phyloP scores from a whole-genome alignment of 768 basidiomycete genomes.

The Tulasnella sp. region DNA sequence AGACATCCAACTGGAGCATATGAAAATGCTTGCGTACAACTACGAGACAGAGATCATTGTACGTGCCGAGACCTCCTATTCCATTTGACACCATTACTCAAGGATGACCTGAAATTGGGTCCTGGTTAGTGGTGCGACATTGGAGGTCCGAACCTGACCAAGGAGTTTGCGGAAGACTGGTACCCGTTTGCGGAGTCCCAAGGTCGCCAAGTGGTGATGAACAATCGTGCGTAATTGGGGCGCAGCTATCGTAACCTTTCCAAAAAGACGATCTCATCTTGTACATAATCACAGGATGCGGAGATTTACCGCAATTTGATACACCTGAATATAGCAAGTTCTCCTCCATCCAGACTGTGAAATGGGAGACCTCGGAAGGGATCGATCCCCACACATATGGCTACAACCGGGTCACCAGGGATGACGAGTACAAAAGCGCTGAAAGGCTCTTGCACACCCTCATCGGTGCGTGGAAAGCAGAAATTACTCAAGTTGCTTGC shows the following conservation, averaged over 20 bases:
- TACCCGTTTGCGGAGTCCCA: slow-evolving; percentile 20
- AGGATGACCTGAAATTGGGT: slow-evolving; percentile 19
- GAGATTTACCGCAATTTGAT: slow-evolving; percentile 40
- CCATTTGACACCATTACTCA: background rate
- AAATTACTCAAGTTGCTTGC: background rate
- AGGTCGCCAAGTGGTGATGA: slow-evolving; percentile 38
- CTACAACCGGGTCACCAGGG: slow-evolving; percentile 18
- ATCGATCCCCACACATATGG: slow-evolving; percentile 25
- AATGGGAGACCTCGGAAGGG: slow-evolving; percentile 51
- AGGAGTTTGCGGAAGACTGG: slow-evolving; percentile 18
- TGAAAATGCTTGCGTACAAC: slow-evolving; percentile 36
- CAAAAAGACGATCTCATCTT: background rate
- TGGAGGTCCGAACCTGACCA: slow-evolving; percentile 25
- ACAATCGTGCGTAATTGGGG: slow-evolving; percentile 26
- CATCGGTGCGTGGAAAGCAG: slow-evolving; percentile 4
- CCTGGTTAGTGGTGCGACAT: slow-evolving; percentile 45
- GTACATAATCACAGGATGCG: too few relatives aligned
- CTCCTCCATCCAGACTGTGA: slow-evolving; percentile 34
- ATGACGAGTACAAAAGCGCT: slow-evolving; percentile 39
- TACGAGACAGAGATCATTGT: slow-evolving; percentile 49
- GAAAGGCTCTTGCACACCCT: slow-evolving; percentile 37
- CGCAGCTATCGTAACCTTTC: background rate
- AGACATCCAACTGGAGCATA: slow-evolving; percentile 42
- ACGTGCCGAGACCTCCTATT: slow-evolving; percentile 13
- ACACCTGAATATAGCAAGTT: slow-evolving; percentile 46